Base-by-base conservation (phyloP, 495 filamentous ascomycete species). In the Aspergillus wentii region DNA sequence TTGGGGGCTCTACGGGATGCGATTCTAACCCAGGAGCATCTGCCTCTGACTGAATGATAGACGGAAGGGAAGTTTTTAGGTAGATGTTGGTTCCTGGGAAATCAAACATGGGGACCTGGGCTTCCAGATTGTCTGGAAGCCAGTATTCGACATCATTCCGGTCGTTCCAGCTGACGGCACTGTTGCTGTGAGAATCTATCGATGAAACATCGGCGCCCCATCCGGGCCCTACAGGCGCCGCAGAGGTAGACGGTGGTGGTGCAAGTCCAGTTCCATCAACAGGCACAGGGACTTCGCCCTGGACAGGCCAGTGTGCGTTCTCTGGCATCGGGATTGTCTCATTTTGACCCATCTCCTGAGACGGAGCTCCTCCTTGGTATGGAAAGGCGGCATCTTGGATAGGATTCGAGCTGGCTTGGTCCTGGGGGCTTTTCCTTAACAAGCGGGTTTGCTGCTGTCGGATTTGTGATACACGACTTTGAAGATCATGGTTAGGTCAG, bases 381-480 rank as follows among this genome's bases (percentile, higher is more conserved):
- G 41, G 15, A n/a, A n/a, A n/a, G n/a, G 41, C 33, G 37, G 52
- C 51, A 25, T 52, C 52, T 6, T 49, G 51, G 19, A 52, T 50
- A 13, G 40, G 10, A 34, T 52, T 57, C 3, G 48, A 23, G 15
- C 31, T 21, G 15, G 35, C 34, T n/a, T 38, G 17, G 17, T 51
- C 40, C 1, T 39, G 49, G 1, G 56, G 17, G 25, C 17, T 38
- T 40, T 38, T 45, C 36, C 44, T 25, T 16, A 44, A 20, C 10
- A 52, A 22, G 39, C 51, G 42, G 28, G 45, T 62, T 43, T 68
- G 62, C 33, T 64, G 64, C 42, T 66, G 58, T 38, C 64, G 51
- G 33, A 68, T 68, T 49, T 68, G 64, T 17, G 59, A 57, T 17
- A 66, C 56, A 13, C 64, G 62, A 47, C 64, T 66, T 33, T 28